Conservation (phyloP, 1,284 basidiomycete species). For the Takashimella koratensis region DNA sequence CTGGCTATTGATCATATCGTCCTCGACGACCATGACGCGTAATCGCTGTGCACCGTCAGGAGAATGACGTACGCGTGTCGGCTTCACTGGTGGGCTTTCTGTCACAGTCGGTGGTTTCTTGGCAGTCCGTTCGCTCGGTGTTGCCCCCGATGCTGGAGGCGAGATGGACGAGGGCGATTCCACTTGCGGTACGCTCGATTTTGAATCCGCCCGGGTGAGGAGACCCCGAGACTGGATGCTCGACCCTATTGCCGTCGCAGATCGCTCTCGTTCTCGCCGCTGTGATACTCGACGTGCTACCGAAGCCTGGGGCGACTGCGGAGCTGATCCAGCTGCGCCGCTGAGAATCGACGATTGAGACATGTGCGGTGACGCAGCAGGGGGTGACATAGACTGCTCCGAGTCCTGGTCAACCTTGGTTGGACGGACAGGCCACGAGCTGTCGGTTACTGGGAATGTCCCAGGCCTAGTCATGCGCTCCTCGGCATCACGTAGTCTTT, state of each 20-base stretch:
- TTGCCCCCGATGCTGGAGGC: neutral
- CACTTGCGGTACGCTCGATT: neutral
- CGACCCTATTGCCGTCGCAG: neutral
- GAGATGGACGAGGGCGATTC: neutral
- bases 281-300: neutral
- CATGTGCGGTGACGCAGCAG: neutral
- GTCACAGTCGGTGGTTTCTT: neutral
- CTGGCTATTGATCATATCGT: conserved; percentile 68
- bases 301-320: neutral
- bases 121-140: neutral
- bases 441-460: conserved; percentile 46
- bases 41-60: conserved; percentile 44
- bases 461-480: conserved; percentile 39
- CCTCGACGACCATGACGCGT: conserved; percentile 67
- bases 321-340: neutral
- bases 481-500: conserved; percentile 32
- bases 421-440: conserved; percentile 45
- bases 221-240: neutral
- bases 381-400: neutral
- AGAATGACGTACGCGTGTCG: neutral
- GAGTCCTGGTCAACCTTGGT: conserved; percentile 38
- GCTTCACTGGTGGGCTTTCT: neutral
- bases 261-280: neutral
- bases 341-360: neutral
- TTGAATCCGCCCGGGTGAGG: neutral